Percentiles rank a stretch among this genome's conserved stretches.
Conservation (phyloP, 2,329 filamentous ascomycete species). For the Apiospora malaysiana region DNA sequence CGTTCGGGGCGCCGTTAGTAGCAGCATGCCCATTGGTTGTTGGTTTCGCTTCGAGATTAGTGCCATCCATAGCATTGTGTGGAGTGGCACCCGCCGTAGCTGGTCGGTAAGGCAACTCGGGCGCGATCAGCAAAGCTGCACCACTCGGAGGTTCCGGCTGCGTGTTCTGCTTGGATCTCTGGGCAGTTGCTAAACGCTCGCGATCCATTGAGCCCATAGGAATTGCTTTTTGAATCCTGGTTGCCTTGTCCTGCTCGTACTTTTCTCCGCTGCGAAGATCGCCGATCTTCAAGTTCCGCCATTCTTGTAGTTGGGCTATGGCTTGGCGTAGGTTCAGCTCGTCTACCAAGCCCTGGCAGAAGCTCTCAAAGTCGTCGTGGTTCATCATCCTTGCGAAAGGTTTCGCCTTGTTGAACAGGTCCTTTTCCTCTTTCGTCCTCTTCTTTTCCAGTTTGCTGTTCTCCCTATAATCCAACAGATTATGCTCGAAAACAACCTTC, state of each 20-base stretch:
- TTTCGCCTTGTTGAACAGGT: constrained; percentile 90
- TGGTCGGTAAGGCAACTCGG: constrained; percentile 73
- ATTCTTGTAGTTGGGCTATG: constrained; percentile 90
- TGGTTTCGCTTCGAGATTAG: constrained; percentile 59
- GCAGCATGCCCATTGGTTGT: constrained; percentile 57
- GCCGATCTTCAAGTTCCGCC: constrained; percentile 83
- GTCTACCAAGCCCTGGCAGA: constrained; percentile 84
- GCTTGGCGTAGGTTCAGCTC: constrained; percentile 91
- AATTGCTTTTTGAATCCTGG: constrained; percentile 70
- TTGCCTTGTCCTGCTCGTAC: constrained; percentile 87
- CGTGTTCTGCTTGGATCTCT: constrained; percentile 70
- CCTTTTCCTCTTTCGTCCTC: constrained; percentile 91
- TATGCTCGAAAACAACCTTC: constrained; percentile 95
- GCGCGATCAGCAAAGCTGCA: constrained; percentile 76
- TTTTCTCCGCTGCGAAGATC: constrained; percentile 88
- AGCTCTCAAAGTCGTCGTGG: constrained; percentile 83
- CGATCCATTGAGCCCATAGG: constrained; percentile 86
- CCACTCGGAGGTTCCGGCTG: constrained; percentile 75
- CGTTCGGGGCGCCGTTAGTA: constrained; percentile 39
- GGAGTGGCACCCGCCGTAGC: constrained; percentile 35
- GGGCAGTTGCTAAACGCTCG: constrained; percentile 75
- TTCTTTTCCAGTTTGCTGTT: constrained; percentile 92
- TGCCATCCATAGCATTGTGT: constrained; percentile 35
- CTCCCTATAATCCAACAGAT: constrained; percentile 90
- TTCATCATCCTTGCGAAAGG: constrained; percentile 98